Evolutionary conservation across 495 filamentous ascomycete genomes (phyloP).

Genomic region (Recurvomyces mirabilis): DNA sequence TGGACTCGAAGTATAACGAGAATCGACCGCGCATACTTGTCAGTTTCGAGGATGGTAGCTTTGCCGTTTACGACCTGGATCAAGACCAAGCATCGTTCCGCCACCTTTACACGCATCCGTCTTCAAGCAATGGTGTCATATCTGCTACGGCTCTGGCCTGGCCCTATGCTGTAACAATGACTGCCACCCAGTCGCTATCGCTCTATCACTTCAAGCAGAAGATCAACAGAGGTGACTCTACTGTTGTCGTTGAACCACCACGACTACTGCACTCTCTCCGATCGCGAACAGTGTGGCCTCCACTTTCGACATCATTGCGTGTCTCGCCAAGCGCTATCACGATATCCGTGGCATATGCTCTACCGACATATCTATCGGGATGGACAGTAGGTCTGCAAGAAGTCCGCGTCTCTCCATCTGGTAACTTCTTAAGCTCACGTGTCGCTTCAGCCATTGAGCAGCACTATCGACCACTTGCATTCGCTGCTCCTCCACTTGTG

Average conservation of each 20-base stretch:
- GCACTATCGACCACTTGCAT: constrained; percentile 29
- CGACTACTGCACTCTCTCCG: constrained; percentile 65
- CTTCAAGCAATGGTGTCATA: constrained; percentile 51
- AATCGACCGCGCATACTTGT: constrained; percentile 48
- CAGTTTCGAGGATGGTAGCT: constrained; percentile 68
- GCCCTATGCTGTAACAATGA: constrained; percentile 72
- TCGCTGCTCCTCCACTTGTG: constrained; percentile 29
- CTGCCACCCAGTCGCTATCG: constrained; percentile 57
- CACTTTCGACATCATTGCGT: constrained; percentile 68
- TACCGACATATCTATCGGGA: constrained; percentile 53
- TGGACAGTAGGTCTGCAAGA: constrained; percentile 92
- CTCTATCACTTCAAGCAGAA: constrained; percentile 50
- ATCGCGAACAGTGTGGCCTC: constrained; percentile 69
- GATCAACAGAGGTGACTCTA: not conserved
- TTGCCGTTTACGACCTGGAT: constrained; percentile 55
- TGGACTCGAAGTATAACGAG: constrained; percentile 35
- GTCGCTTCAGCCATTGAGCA: constrained; percentile 39
- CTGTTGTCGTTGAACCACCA: constrained; percentile 31
- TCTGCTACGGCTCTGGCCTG: constrained; percentile 61
- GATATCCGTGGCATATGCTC: constrained; percentile 76
- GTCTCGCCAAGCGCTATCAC: constrained; percentile 48
- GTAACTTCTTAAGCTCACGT: constrained; percentile 45
- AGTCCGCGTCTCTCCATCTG: constrained; percentile 48
- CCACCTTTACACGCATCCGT: constrained; percentile 42
- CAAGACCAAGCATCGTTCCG: constrained; percentile 34